Evolutionary conservation across 768 basidiomycete species (phyloP).

Genomic region (Neoboletus brunneissimus): DNA sequence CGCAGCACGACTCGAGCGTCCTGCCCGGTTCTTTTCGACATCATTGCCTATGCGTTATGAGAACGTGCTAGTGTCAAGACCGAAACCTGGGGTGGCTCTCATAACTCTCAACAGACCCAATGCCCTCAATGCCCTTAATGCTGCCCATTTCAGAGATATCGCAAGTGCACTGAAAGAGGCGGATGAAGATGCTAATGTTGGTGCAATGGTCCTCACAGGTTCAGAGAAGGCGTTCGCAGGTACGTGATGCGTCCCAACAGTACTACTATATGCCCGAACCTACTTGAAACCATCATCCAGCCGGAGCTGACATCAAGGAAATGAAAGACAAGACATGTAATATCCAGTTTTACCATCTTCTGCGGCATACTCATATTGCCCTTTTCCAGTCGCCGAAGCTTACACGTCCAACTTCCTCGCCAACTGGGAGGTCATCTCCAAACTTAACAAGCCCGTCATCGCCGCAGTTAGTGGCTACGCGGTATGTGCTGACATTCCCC

Average conservation of each 20-base stretch:
- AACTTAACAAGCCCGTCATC: constrained; percentile 87
- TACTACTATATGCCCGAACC: not conserved
- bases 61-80: constrained; percentile 66
- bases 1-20: not conserved
- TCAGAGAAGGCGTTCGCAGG: constrained; percentile 93
- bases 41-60: constrained; percentile 45
- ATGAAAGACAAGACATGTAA: constrained; percentile 95
- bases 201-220: constrained; percentile 90
- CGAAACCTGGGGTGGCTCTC: constrained; percentile 67
- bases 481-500: constrained; percentile 42
- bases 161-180: constrained; percentile 71
- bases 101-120: constrained; percentile 89
- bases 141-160: constrained; percentile 77
- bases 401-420: constrained; percentile 84
- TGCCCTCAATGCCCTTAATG: constrained; percentile 83
- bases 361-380: not conserved
- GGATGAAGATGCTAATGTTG: constrained; percentile 66
- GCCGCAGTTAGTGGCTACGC: constrained; percentile 96
- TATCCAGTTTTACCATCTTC: constrained; percentile 18
- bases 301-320: constrained; percentile 98
- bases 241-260: constrained; percentile 31
- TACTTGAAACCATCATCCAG: constrained; percentile 36
- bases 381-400: constrained; percentile 67
- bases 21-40: constrained; percentile 26
- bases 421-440: constrained; percentile 73